phyloP scores from a whole-genome alignment of 768 basidiomycete species.

The Lentinula raphanica region DNA sequence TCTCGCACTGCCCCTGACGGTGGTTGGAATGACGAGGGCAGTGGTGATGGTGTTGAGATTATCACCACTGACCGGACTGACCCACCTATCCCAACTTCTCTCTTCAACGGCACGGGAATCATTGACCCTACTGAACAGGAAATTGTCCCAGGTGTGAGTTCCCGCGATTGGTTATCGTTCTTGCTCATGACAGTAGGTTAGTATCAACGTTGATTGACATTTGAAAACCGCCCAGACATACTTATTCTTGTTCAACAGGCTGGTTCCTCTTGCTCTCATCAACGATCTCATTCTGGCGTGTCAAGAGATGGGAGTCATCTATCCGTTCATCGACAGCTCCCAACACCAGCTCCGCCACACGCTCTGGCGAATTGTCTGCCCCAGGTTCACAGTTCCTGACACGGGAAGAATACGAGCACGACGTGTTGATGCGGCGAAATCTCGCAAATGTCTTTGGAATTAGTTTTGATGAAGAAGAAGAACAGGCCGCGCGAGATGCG shows the following conservation, averaged over 20 bases:
- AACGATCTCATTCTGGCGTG: slow-evolving; percentile 73
- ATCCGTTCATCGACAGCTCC: slow-evolving; percentile 39
- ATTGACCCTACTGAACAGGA: slow-evolving; percentile 17
- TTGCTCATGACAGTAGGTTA: slow-evolving; percentile 83
- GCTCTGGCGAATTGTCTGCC: slow-evolving; percentile 7
- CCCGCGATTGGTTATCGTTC: slow-evolving; percentile 88
- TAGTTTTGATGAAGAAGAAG: slow-evolving; percentile 29
- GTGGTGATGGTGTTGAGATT: slow-evolving; percentile 5
- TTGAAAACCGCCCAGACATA: background rate
- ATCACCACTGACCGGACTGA: background rate
- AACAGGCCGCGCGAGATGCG: slow-evolving; percentile 14
- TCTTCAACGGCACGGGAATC: slow-evolving; percentile 11
- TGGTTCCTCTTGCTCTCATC: slow-evolving; percentile 92
- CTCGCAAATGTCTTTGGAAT: slow-evolving; percentile 51
- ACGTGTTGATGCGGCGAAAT: slow-evolving; percentile 44
- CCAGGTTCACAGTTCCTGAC: slow-evolving; percentile 22
- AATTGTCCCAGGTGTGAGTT: slow-evolving; percentile 31
- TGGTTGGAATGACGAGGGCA: slow-evolving; percentile 19
- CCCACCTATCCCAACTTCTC: background rate
- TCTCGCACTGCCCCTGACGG: slow-evolving; percentile 37
- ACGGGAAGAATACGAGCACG: slow-evolving; percentile 45
- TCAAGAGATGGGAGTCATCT: slow-evolving; percentile 79
- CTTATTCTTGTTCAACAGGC: slow-evolving; percentile 34
- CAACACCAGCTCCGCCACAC: slow-evolving; percentile 9
- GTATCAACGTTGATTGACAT: slow-evolving; percentile 9